phyloP scores from a whole-genome alignment of 805 yeast genomes.

The Suhomyces prunicola region DNA sequence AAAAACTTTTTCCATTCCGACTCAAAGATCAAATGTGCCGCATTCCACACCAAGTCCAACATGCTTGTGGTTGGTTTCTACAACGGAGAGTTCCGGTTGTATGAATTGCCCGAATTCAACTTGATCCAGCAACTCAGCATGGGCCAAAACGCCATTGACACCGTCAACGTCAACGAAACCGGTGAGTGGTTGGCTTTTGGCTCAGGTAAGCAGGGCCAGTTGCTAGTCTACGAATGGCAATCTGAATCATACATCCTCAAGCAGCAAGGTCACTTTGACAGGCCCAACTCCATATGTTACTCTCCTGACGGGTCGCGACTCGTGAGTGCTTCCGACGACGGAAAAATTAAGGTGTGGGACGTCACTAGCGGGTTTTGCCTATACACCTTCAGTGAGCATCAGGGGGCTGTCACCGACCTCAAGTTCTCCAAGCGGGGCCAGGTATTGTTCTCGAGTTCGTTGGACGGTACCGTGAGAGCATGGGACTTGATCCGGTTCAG shows the following conservation, averaged over 20 bases:
- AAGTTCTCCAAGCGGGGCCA: constrained; percentile 87
- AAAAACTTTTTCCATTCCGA: constrained; percentile 75
- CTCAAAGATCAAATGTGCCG: constrained; percentile 70
- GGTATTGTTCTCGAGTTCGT: constrained; percentile 84
- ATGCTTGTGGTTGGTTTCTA: constrained; percentile 84
- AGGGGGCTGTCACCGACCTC: constrained; percentile 82
- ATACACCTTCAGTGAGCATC: constrained; percentile 88
- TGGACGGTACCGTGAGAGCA: constrained; percentile 96
- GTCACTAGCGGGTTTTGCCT: constrained; percentile 87
- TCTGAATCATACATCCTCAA: constrained; percentile 91
- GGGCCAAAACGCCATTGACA: constrained; percentile 87
- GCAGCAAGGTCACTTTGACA: constrained; percentile 96
- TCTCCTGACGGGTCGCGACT: constrained; percentile 93
- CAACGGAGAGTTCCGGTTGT: constrained; percentile 86
- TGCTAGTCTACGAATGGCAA: constrained; percentile 98
- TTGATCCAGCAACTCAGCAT: constrained; percentile 82
- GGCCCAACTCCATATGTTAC: constrained; percentile 77
- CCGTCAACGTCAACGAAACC: constrained; percentile 70
- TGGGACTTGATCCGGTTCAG: constrained; percentile 94
- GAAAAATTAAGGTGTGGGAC: constrained; percentile 96
- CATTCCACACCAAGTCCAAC: constrained; percentile 73
- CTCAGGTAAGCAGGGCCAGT: constrained; percentile 84
- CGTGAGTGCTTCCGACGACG: constrained; percentile 95
- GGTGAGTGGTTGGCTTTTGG: constrained; percentile 99
- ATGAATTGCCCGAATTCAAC: constrained; percentile 79